Evolutionary conservation across 2,329 filamentous ascomycete genomes (phyloP).

Genomic region (Colletotrichum melonis): DNA sequence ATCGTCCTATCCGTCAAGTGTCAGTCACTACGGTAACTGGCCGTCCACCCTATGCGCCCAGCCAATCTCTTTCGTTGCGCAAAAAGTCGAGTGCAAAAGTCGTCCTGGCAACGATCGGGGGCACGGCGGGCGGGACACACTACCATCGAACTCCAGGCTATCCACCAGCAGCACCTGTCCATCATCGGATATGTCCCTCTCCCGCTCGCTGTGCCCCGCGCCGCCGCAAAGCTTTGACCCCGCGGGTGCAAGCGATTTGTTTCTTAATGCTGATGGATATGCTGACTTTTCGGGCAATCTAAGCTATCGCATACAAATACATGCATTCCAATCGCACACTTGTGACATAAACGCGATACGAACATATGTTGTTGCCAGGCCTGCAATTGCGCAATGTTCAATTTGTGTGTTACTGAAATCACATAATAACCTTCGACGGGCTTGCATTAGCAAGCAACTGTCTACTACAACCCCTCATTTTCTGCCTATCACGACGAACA

Average conservation of each 20-base stretch:
- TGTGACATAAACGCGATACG: too few relatives aligned
- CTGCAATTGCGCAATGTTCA: too few relatives aligned
- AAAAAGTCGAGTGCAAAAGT: conserved; percentile 12
- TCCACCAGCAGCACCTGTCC: neutral
- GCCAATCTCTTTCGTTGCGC: conserved; percentile 19
- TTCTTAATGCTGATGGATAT: neutral
- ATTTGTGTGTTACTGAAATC: too few relatives aligned
- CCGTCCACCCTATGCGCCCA: neutral
- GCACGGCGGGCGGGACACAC: neutral
- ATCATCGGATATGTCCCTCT: neutral
- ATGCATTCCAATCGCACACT: too few relatives aligned
- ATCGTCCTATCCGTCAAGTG: neutral
- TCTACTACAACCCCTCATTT: too few relatives aligned
- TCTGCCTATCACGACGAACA: too few relatives aligned
- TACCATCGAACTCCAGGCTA: neutral
- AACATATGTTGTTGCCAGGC: too few relatives aligned
- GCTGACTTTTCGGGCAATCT: neutral
- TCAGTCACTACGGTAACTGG: conserved; percentile 1
- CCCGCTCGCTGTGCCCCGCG: neutral
- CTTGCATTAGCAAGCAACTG: too few relatives aligned
- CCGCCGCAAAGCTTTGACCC: neutral
- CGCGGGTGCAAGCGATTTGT: neutral
- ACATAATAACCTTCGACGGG: too few relatives aligned
- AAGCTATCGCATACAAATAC: neutral
- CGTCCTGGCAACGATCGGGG: conserved; percentile 10